Percentiles rank a stretch among this genome's conserved stretches.
Conservation (phyloP, 2,329 filamentous ascomycete species). For the Penicillium hordei region DNA sequence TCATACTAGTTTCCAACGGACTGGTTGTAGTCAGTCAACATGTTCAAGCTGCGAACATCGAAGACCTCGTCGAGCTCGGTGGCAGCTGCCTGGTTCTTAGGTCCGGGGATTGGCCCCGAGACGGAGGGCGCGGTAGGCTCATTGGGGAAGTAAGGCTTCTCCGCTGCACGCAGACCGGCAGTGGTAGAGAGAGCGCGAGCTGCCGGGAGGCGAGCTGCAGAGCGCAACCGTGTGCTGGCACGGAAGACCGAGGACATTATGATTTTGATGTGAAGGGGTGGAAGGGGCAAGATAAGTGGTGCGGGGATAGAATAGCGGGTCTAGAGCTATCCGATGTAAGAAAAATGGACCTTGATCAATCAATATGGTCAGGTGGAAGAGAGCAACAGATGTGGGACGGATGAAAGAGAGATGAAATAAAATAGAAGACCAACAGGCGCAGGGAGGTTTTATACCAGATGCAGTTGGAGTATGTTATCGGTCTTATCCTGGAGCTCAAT, state of each 20-base stretch:
- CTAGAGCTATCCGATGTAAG: background rate
- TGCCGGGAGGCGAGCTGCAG: constrained; percentile 34
- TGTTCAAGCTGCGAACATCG: constrained; percentile 82
- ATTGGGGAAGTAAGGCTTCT: constrained; percentile 57
- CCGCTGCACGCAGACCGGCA: constrained; percentile 36
- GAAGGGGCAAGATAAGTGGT: background rate
- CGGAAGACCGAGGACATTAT: constrained; percentile 42
- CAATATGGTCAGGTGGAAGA: background rate
- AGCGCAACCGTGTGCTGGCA: constrained; percentile 36
- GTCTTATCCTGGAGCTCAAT: constrained; percentile 17
- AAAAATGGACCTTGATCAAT: background rate
- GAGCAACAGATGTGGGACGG: background rate
- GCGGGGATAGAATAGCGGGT: constrained; percentile 9
- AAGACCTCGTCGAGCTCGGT: constrained; percentile 75
- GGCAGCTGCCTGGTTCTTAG: constrained; percentile 67
- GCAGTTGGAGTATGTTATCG: constrained; percentile 18
- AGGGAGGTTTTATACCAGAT: constrained; percentile 23
- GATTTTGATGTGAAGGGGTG: constrained; percentile 8
- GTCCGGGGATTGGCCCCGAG: constrained; percentile 68
- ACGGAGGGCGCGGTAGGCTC: constrained; percentile 59
- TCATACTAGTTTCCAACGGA: constrained; percentile 74
- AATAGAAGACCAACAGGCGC: constrained; percentile 4
- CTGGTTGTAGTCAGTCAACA: constrained; percentile 73
- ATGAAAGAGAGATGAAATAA: background rate
- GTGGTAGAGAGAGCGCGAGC: constrained; percentile 40